Base-by-base conservation (phyloP, 2,329 filamentous ascomycete genomes). In the Penicillium decumbens region DNA sequence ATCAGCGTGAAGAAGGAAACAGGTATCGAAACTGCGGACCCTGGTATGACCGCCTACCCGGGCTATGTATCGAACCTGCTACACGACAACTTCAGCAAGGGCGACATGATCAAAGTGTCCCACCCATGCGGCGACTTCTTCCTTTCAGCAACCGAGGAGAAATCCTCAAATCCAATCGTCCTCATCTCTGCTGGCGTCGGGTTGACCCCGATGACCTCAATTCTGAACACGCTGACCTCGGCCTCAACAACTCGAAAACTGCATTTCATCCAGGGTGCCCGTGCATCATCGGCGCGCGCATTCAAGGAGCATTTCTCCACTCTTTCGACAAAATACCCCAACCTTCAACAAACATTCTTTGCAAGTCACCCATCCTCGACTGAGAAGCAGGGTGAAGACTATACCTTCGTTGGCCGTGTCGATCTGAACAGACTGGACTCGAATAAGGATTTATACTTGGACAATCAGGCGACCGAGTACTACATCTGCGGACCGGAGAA, bases 61-160 rank as follows among this genome's bases (percentile, higher is more conserved):
- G 85, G 87, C 24, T 78, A 83, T 51, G 77, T 90, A 15, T 88
- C 84, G 43, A 89, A 88, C 63, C 72, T 85, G 35, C 73, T 90
- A 30, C 82, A 89, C 63, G 79, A 83, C 55, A 69, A 72, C 15
- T 79, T 82, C 64, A 70, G 77, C 1, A 77, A 79, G 37, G 86
- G 86, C 35, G 83, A 87, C 60, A 61, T 75, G 0, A 64, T 90
- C 8, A 75, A 84, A 54, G 71, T 89, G 9, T 84, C 83, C 3
- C 84, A 88, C 62, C 87, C 87, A 0, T 75, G 74, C 3, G 82
- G 82, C 37, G 80, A 84, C 60, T 83, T 84, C 67, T 80, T 72
- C 65, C 72, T 83, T 38, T 42, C 57, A 1, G 47, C 49, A 1
- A 44, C 50, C n/a, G 51, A 61, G 3, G 74, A 81, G 35, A 25